Base-by-base conservation (phyloP, 2,329 filamentous ascomycete genomes). In the Colletotrichum phormii region DNA sequence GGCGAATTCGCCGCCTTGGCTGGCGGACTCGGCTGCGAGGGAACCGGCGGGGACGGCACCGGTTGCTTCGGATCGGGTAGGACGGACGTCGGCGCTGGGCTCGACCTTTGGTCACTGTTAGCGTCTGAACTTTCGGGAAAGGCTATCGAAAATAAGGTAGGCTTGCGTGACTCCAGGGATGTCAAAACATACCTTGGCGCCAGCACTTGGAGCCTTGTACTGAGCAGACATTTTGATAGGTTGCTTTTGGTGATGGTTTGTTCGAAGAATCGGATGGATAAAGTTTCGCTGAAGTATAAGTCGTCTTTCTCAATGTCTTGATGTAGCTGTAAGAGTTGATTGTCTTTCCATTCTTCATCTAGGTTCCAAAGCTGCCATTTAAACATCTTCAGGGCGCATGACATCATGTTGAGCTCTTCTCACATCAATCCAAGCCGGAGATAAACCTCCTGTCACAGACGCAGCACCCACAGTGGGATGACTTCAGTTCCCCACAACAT, bases 1-100 rank as follows among this genome's bases (percentile, higher is more conserved):
- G 53, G 87, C 84, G 77, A 94, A 94, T 13, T 81, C 84, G 75
- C 93, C 93, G 70, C 87, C 87, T 26, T 84, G 76, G 59, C 86
- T 83, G 72, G 90, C 82, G 0, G 94, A 97, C 78, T 96, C 92
- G 71, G 90, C 92, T 12, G 94, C 94, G 5, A 97, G 90, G 7
- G 93, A 96, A 82, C 93, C 93, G 15, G 88, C 84, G 57, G 88
- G 83, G 1, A 96, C 87, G 31, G 86, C 77, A 64, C 94, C 94
- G 5, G 92, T 84, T 15, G 87, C 84, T 81, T 97, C 94, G 18
- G 84, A 80, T 71, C 86, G 88, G 1, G 78, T 68, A 33, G 89
- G 88, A 57, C 42, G 42, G 42, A 89, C 85, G 59, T 88, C 81
- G 72, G 81, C 75, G 67, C 86, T 84, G 57, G 82, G 81, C 22